A percentile compares a stretch with the other conserved stretches of the same genome.
phyloP scores from a whole-genome alignment of 2,329 filamentous ascomycete species.

The Ciborinia camelliae region DNA sequence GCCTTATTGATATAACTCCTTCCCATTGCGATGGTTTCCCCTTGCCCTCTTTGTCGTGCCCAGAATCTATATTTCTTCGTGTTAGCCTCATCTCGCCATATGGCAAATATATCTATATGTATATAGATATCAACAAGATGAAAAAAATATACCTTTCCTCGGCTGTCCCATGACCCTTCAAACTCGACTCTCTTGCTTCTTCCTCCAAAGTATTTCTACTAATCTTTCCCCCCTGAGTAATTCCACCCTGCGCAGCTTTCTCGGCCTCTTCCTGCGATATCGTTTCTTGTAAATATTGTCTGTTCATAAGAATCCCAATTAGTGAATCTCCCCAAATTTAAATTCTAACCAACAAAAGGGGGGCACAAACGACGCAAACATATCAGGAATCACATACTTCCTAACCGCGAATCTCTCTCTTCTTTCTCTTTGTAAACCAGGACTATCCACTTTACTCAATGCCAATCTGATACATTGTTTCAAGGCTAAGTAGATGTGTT shows the following conservation, averaged over 20 bases:
- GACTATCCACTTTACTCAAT: conserved; percentile 78
- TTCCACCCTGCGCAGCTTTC: conserved; percentile 46
- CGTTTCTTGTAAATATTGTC: conserved; percentile 61
- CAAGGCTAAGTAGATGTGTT: conserved; percentile 83
- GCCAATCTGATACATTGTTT: conserved; percentile 69
- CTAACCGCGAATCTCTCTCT: conserved; percentile 77
- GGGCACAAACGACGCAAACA: conserved; percentile 5
- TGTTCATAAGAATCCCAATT: conserved; percentile 15
- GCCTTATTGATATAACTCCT: conserved; percentile 52
- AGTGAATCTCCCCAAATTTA: neutral
- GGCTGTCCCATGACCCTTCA: conserved; percentile 47
- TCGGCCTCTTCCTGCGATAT: conserved; percentile 56
- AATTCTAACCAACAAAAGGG: neutral
- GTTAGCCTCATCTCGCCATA: neutral
- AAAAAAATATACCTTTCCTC: conserved; percentile 48
- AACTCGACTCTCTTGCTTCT: conserved; percentile 52
- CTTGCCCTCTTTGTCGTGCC: conserved; percentile 56
- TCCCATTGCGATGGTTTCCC: conserved; percentile 56
- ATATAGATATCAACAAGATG: neutral
- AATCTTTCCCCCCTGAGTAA: conserved; percentile 57
- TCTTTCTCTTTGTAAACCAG: conserved; percentile 80
- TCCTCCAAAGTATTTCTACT: conserved; percentile 64
- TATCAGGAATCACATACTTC: conserved; percentile 54
- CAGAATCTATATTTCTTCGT: conserved; percentile 42
- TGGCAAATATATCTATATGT: no score